A percentile compares a stretch with the other conserved stretches of the same genome.
These are phyloP conservation scores for Mortierella hygrophila DNA, from an alignment of 192 early-diverging fungal genomes.

Conservation along the genomic window DNA sequence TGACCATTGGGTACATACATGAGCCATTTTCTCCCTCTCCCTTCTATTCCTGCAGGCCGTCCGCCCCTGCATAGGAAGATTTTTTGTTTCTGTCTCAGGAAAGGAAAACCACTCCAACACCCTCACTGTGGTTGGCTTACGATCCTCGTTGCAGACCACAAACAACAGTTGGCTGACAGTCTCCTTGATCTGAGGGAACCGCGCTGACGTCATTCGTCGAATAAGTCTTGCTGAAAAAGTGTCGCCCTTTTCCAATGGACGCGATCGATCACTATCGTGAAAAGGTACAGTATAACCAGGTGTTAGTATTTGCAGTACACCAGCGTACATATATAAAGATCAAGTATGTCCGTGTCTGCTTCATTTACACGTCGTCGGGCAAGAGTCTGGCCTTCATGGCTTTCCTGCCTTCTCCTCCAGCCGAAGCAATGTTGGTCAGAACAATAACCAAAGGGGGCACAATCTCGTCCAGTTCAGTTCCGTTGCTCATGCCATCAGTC, in stretches of 20 bases:
- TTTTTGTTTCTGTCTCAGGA: neutral
- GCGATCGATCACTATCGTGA: constrained; percentile 73
- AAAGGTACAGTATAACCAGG: neutral
- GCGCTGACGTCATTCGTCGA: constrained; percentile 75
- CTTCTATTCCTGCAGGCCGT: neutral
- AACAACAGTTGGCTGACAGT: constrained; percentile 75
- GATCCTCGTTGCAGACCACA: constrained; percentile 76
- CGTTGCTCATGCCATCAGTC: constrained; percentile 46
- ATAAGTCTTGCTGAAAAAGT: constrained; percentile 75
- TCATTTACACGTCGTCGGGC: constrained; percentile 77
- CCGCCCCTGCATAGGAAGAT: constrained; percentile 1
- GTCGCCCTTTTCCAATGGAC: constrained; percentile 75
- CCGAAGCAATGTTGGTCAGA: constrained; percentile 69
- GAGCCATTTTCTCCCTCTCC: no score
- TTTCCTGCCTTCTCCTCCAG: constrained; percentile 57
- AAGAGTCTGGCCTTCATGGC: constrained; percentile 62
- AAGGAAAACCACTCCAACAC: neutral
- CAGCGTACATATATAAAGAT: neutral
- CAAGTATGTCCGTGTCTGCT: neutral
- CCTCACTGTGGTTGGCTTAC: constrained; percentile 53
- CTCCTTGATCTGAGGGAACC: constrained; percentile 69
- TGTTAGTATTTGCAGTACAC: neutral
- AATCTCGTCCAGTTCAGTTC: constrained; percentile 68
- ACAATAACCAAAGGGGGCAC: constrained; percentile 78
- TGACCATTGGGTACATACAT: neutral